Conservation (phyloP, 202 grass and related monocot species). For the Cymbopogon flexuosus region DNA sequence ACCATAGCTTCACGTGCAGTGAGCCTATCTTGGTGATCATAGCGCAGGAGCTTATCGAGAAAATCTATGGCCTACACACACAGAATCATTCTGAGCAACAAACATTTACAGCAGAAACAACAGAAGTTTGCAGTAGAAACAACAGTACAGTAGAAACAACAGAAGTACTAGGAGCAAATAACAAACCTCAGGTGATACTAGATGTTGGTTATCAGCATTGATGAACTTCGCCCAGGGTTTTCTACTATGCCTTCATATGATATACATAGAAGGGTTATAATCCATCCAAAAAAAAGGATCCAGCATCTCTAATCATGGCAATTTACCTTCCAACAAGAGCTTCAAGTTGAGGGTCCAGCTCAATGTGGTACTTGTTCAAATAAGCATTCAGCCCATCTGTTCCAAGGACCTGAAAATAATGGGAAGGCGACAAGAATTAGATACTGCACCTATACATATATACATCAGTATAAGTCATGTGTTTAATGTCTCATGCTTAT, state of each 20-base stretch:
- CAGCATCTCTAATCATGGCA: background rate
- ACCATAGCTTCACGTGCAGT: slow-evolving; percentile 83
- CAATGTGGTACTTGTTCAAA: slow-evolving; percentile 65
- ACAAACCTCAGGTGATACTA: slow-evolving; percentile 69
- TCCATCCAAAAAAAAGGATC: background rate
- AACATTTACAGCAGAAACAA: background rate
- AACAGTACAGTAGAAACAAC: background rate
- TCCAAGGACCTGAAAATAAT: slow-evolving; percentile 57
- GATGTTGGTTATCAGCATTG: slow-evolving; percentile 72
- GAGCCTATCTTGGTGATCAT: slow-evolving; percentile 71
- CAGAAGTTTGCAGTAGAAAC: background rate
- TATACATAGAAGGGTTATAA: slow-evolving; percentile 25
- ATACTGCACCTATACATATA: background rate
- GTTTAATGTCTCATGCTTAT: background rate
- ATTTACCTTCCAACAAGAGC: slow-evolving; percentile 65
- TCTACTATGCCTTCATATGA: slow-evolving; percentile 49
- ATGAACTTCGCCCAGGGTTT: slow-evolving; percentile 77
- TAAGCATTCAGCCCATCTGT: slow-evolving; percentile 66
- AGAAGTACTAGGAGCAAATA: background rate
- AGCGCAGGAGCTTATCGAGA: slow-evolving; percentile 72
- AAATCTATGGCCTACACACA: slow-evolving; percentile 62
- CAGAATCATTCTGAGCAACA: slow-evolving; percentile 14
- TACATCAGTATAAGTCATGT: background rate
- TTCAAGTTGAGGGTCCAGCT: slow-evolving; percentile 78
- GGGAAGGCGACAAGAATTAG: slow-evolving; percentile 20